A percentile compares a stretch with the other conserved stretches of the same genome.
Evolutionary conservation across 352 stramenopile genomes (phyloP).

Genomic region (Stramenopiles sp.): DNA sequence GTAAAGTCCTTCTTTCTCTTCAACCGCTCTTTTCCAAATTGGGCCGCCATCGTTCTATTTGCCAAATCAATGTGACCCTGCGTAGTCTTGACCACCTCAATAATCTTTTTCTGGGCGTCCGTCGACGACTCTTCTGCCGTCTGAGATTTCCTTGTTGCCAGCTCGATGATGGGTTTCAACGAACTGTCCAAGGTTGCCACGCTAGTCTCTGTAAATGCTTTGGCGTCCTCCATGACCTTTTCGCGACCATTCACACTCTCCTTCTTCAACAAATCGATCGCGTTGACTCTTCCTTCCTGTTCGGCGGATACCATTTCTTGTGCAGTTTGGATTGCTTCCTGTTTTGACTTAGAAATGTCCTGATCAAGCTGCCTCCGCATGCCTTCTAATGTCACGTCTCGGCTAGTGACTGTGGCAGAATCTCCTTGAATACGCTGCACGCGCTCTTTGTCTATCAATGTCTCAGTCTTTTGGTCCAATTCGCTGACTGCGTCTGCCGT

Average conservation of each 20-base stretch:
- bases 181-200: not conserved
- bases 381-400: not conserved
- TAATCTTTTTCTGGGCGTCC: not conserved
- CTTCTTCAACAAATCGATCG: not conserved
- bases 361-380: not conserved
- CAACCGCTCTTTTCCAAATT: not conserved
- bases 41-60: not conserved
- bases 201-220: not conserved
- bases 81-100: not conserved
- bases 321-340: not conserved
- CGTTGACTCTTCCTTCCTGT: not conserved
- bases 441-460: not conserved
- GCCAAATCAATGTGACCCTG: not conserved
- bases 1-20: not conserved
- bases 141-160: not conserved
- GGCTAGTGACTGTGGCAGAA: not conserved
- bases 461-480: not conserved
- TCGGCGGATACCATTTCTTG: not conserved
- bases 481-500: not conserved
- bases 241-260: not conserved
- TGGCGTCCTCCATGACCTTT: not conserved
- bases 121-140: not conserved
- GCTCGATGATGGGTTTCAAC: not conserved
- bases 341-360: not conserved
- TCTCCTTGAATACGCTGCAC: constrained; percentile 3